A percentile compares a stretch with the other conserved stretches of the same genome.
These are phyloP conservation scores for Brettanomyces bruxellensis DNA, from an alignment of 805 yeast species.

Conservation along the genomic window DNA sequence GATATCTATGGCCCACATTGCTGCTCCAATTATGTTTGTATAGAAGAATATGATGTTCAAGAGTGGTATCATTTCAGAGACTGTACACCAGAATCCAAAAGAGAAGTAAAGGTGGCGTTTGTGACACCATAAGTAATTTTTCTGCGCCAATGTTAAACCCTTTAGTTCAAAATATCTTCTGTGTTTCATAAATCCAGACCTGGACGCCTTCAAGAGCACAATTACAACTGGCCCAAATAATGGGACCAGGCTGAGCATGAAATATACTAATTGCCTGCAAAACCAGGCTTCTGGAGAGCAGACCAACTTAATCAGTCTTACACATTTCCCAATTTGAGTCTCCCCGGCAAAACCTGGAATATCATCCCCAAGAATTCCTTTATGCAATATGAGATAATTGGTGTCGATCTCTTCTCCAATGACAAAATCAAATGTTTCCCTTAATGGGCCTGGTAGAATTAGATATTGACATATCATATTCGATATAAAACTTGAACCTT, in stretches of 20 bases:
- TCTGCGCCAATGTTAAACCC: conserved; percentile 36
- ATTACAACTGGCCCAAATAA: conserved; percentile 49
- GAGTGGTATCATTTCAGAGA: conserved; percentile 47
- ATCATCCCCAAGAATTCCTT: conserved; percentile 16
- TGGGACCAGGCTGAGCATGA: conserved; percentile 42
- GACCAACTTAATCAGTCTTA: conserved; percentile 10
- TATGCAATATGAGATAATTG: conserved; percentile 10
- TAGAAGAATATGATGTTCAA: conserved; percentile 44
- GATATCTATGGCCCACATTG: conserved; percentile 48
- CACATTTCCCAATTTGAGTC: conserved; percentile 14
- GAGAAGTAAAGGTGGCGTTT: conserved; percentile 28
- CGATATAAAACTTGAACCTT: conserved; percentile 23
- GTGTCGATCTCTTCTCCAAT: conserved; percentile 12
- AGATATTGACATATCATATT: conserved; percentile 19
- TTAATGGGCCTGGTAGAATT: conserved; percentile 24
- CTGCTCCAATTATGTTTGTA: conserved; percentile 55
- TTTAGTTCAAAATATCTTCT: conserved; percentile 49
- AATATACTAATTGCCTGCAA: conserved; percentile 25
- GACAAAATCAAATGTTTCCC: conserved; percentile 24
- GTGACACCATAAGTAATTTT: conserved; percentile 26
- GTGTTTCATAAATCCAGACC: conserved; percentile 44
- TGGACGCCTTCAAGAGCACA: conserved; percentile 42
- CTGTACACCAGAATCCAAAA: conserved; percentile 44
- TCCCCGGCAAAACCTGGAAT: conserved; percentile 20
- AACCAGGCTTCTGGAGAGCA: conserved; percentile 34